Conservation (phyloP, 805 yeast species). For the Yamadazyma philogaea region DNA sequence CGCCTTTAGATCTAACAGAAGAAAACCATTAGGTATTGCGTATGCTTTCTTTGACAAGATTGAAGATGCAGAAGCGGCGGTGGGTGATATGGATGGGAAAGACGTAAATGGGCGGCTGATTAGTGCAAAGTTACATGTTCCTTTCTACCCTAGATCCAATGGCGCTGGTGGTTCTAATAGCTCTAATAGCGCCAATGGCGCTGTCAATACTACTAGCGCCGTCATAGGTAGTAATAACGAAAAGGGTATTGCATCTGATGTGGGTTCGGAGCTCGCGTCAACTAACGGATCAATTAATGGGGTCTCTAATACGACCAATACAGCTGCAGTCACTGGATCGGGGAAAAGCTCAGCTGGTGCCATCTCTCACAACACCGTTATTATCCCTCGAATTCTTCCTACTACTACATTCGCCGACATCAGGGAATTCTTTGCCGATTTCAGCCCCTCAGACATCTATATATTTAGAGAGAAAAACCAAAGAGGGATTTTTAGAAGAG, state of each 20-base stretch:
- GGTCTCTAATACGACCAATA: too few species aligned
- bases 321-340: neutral
- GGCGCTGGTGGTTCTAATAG: too few species aligned
- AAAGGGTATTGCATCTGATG: neutral
- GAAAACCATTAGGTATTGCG: conserved; percentile 54
- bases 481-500: conserved; percentile 23
- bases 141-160: conserved; percentile 31
- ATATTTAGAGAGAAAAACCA: conserved; percentile 39
- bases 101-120: conserved; percentile 37
- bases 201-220: neutral
- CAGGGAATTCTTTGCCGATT: conserved; percentile 43
- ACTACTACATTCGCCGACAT: conserved; percentile 43
- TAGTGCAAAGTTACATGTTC: conserved; percentile 40
- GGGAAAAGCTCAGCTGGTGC: neutral
- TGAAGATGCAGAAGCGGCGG: conserved; percentile 28
- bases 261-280: neutral
- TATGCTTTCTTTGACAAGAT: conserved; percentile 33
- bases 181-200: too few species aligned
- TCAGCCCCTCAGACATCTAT: conserved; percentile 45
- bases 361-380: conserved; percentile 45
- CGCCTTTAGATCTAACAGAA: conserved; percentile 39
- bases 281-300: neutral
- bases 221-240: neutral
- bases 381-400: conserved; percentile 38
- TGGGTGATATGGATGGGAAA: conserved; percentile 23